Percentiles rank a stretch among this genome's conserved stretches.
These are phyloP conservation scores for Solanum medicagineum DNA, from an alignment of 257 asterid genomes.

Conservation along the genomic window DNA sequence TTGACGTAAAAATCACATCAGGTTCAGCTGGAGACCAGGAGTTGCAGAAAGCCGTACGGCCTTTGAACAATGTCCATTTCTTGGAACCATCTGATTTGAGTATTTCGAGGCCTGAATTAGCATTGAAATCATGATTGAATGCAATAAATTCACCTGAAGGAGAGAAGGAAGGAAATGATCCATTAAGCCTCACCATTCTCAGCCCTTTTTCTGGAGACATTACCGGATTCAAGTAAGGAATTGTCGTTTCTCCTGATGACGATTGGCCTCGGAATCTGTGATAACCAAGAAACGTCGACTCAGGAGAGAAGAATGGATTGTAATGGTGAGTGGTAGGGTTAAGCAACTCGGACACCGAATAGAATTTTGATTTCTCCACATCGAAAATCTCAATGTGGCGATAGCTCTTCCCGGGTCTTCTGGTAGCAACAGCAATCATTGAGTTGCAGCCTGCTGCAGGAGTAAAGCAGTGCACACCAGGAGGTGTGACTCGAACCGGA, in stretches of 20 bases:
- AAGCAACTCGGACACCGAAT: constrained; percentile 39
- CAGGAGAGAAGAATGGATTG: constrained; percentile 61
- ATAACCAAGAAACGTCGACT: constrained; percentile 33
- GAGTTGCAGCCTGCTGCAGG: constrained; percentile 29
- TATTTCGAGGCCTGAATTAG: constrained; percentile 34
- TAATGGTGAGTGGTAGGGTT: constrained; percentile 68
- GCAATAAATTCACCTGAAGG: constrained; percentile 53
- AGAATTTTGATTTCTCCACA: constrained; percentile 21
- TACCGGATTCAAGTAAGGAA: constrained; percentile 47
- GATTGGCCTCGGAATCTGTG: constrained; percentile 66
- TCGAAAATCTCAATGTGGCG: constrained; percentile 77
- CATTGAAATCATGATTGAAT: constrained; percentile 32
- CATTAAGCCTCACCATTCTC: constrained; percentile 48
- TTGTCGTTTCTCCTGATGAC: constrained; percentile 13
- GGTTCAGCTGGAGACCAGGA: constrained; percentile 67
- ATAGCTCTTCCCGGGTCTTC: constrained; percentile 43
- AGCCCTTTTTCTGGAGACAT: constrained; percentile 34
- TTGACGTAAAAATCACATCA: constrained; percentile 51
- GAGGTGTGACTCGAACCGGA: constrained; percentile 57
- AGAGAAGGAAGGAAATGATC: constrained; percentile 60
- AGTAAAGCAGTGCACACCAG: constrained; percentile 69
- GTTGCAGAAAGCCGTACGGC: constrained; percentile 36
- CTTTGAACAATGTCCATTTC: constrained; percentile 42
- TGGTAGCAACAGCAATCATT: constrained; percentile 50
- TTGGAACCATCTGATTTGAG: constrained; percentile 59